A percentile compares a stretch with the other conserved stretches of the same genome.
phyloP scores from a whole-genome alignment of 768 basidiomycete species.

The Tylopilus intermedius region DNA sequence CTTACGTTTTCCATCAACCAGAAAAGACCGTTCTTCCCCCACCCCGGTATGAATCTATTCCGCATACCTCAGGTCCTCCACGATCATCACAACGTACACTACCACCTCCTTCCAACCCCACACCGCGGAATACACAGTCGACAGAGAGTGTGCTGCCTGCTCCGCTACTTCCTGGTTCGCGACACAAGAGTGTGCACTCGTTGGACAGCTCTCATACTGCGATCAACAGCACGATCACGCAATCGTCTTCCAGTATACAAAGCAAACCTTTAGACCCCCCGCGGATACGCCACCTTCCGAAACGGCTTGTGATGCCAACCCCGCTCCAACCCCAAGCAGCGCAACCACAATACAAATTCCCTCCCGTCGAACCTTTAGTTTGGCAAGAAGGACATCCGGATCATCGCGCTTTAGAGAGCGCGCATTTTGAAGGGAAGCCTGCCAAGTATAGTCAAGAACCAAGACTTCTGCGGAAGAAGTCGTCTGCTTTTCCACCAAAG shows the following conservation, averaged over 20 bases:
- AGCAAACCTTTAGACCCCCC: conserved; percentile 10
- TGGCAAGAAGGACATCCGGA: conserved; percentile 10
- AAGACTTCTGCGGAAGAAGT: conserved; percentile 23
- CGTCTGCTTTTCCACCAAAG: conserved; percentile 21
- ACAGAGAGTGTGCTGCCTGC: neutral
- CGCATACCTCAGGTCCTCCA: conserved; percentile 4
- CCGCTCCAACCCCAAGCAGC: conserved; percentile 45
- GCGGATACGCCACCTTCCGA: conserved; percentile 45
- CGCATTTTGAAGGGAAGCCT: conserved; percentile 6
- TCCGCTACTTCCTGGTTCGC: neutral
- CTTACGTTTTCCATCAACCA: conserved; percentile 13
- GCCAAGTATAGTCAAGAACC: conserved; percentile 12
- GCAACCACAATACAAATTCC: conserved; percentile 14
- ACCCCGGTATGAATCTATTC: conserved; percentile 16
- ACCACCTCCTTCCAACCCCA: conserved; percentile 1
- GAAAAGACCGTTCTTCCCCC: conserved; percentile 21
- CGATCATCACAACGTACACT: conserved; percentile 8
- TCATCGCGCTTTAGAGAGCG: neutral
- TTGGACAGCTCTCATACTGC: conserved; percentile 7
- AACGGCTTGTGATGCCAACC: conserved; percentile 68
- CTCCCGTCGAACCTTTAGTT: neutral
- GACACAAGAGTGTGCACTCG: conserved; percentile 9
- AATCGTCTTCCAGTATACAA: conserved; percentile 7
- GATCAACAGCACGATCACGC: neutral
- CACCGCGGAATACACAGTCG: conserved; percentile 3